These are phyloP conservation scores for Coix lacrymajobi DNA, from an alignment of 176 grass and related monocot species.

Conservation along the genomic window DNA sequence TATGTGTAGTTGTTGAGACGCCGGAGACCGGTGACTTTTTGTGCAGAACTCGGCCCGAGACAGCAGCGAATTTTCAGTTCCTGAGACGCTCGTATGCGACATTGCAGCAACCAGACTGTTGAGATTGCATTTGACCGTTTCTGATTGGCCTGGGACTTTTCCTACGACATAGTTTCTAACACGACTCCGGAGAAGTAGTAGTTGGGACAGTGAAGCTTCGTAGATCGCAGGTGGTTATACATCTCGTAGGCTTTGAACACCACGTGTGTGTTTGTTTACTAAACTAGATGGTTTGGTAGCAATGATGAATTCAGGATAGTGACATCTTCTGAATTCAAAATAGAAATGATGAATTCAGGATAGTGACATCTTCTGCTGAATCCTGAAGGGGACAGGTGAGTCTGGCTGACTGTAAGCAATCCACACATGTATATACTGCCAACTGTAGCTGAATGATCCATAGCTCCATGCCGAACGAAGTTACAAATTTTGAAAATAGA, in stretches of 20 bases:
- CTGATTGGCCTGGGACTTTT: not conserved
- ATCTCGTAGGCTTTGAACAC: not conserved
- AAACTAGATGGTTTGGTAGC: not conserved
- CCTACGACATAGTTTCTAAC: not conserved
- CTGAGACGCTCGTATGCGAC: slow-evolving; percentile 20
- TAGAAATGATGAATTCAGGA: not conserved
- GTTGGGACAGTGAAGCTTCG: not conserved
- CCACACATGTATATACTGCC: too few species aligned
- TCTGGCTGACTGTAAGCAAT: not conserved
- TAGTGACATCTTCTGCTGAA: not conserved
- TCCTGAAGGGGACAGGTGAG: not conserved
- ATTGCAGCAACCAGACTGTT: not conserved
- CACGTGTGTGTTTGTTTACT: not conserved
- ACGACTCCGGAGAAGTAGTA: not conserved
- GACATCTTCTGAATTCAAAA: not conserved
- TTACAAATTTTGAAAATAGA: not conserved
- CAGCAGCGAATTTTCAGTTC: not conserved
- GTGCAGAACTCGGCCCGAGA: not conserved
- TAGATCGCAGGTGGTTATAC: not conserved
- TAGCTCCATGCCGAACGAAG: not conserved
- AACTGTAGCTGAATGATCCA: not conserved
- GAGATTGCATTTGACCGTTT: not conserved
- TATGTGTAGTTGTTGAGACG: not conserved
- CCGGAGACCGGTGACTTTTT: not conserved
- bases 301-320: not conserved